Conservation (phyloP, 176 grass and related monocot genomes). For the Luzula sylvatica region DNA sequence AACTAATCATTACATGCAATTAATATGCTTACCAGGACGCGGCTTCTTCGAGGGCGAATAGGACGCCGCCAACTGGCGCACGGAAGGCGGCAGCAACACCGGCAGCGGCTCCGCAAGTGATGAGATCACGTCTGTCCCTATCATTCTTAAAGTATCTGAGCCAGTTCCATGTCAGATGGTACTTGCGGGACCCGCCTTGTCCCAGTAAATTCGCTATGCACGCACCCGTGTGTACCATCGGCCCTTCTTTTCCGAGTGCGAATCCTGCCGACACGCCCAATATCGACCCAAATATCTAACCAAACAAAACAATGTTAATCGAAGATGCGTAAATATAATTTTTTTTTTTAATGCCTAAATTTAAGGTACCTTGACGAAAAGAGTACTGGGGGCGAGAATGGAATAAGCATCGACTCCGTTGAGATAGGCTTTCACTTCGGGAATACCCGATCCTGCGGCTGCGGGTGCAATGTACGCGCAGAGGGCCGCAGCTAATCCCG, state of each 20-base stretch:
- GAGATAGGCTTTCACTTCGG: constrained; percentile 98
- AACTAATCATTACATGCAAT: no score
- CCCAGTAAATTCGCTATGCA: constrained; percentile 94
- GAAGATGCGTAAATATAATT: no score
- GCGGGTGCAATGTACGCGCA: constrained; percentile 93
- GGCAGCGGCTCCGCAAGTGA: constrained; percentile 83
- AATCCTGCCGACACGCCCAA: constrained; percentile 96
- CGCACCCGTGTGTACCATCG: constrained; percentile 95
- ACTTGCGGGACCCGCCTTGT: constrained; percentile 87
- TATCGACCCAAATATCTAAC: constrained; percentile 91
- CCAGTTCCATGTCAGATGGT: constrained; percentile 86
- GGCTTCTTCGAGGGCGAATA: constrained; percentile 96
- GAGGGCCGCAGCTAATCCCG: constrained; percentile 50
- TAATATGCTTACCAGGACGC: constrained; percentile 58
- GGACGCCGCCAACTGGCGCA: constrained; percentile 87
- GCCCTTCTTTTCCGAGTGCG: constrained; percentile 89
- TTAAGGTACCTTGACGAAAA: constrained; percentile 76
- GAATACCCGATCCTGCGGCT: constrained; percentile 93
- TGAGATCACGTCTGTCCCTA: constrained; percentile 77
- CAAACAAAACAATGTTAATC: no score
- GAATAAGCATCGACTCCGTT: constrained; percentile 89
- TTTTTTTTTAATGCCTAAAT: no score
- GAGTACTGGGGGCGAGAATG: constrained; percentile 89
- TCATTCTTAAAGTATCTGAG: constrained; percentile 90
- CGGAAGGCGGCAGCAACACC: constrained; percentile 92